These are phyloP conservation scores for Calocybe indica DNA, from an alignment of 768 basidiomycete genomes.

Conservation along the genomic window DNA sequence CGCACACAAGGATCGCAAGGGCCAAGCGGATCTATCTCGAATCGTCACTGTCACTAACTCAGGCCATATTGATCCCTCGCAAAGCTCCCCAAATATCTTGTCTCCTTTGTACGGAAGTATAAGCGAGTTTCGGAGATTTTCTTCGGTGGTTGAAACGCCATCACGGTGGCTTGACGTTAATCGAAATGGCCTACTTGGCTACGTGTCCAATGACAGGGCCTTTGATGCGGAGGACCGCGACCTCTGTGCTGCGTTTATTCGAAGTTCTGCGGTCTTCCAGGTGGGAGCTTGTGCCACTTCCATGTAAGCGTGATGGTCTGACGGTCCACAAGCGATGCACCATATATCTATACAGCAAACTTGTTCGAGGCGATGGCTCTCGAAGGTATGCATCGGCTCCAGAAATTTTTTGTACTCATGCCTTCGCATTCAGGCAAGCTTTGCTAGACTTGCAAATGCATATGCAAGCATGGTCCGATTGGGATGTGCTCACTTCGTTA, in stretches of 20 bases:
- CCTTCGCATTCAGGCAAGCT: too few species aligned
- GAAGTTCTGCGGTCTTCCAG: constrained; percentile 1
- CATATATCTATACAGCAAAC: too few species aligned
- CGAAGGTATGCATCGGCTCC: too few species aligned
- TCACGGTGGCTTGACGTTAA: not conserved
- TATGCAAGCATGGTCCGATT: too few species aligned
- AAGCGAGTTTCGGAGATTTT: too few species aligned
- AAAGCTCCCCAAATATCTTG: constrained; percentile 6
- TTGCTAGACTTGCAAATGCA: too few species aligned
- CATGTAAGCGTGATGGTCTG: constrained; percentile 2
- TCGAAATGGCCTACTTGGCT: constrained; percentile 4
- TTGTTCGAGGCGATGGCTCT: too few species aligned
- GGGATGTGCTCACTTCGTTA: constrained; percentile 1
- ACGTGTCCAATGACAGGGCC: constrained; percentile 1
- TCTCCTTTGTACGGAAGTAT: too few species aligned
- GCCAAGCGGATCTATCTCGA: constrained; percentile 10
- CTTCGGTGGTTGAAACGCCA: too few species aligned
- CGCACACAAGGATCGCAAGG: too few species aligned
- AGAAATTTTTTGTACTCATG: too few species aligned
- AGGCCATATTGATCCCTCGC: not conserved
- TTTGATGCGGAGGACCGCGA: constrained; percentile 2
- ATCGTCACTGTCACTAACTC: not conserved
- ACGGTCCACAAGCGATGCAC: too few species aligned
- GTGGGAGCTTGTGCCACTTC: not conserved
- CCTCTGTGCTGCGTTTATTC: constrained; percentile 3